Conservation (phyloP, 2,329 filamentous ascomycete species). For the Trichophyton schoenleinii region DNA sequence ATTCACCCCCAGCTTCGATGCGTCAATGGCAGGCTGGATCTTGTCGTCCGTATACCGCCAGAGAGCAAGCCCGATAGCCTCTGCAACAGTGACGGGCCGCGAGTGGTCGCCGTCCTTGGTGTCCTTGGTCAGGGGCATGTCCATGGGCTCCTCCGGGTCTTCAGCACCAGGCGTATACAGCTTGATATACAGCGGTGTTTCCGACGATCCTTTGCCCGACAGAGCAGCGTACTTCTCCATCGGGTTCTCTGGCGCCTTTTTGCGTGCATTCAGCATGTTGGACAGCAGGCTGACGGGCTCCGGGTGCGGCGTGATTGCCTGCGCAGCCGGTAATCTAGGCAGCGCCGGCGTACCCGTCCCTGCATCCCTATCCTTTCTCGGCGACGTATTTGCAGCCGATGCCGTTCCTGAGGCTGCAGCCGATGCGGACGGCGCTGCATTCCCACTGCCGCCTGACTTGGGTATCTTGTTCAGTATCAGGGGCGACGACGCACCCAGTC, state of each 20-base stretch:
- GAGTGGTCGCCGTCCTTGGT: conserved; percentile 41
- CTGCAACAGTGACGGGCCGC: conserved; percentile 44
- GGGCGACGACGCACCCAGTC: conserved; percentile 40
- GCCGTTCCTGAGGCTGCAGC: conserved; percentile 15
- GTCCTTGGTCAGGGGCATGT: conserved; percentile 45
- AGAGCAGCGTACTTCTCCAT: conserved; percentile 48
- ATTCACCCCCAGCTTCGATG: conserved; percentile 46
- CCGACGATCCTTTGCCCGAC: conserved; percentile 46
- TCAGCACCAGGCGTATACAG: conserved; percentile 50
- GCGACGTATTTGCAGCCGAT: conserved; percentile 28
- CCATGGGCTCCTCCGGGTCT: conserved; percentile 43
- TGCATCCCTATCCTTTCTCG: conserved; percentile 37
- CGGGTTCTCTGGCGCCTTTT: conserved; percentile 46
- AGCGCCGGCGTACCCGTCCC: conserved; percentile 34
- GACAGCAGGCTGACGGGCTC: conserved; percentile 47
- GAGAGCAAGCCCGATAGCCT: conserved; percentile 51
- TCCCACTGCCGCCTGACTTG: conserved; percentile 14
- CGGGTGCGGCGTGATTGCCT: conserved; percentile 43
- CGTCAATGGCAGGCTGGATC: conserved; percentile 40
- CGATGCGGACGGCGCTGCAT: conserved; percentile 8
- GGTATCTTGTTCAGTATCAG: conserved; percentile 32
- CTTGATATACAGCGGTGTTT: conserved; percentile 49
- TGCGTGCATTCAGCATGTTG: conserved; percentile 45
- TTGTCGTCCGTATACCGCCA: conserved; percentile 50
- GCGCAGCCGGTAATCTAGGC: conserved; percentile 46